A percentile compares a stretch with the other conserved stretches of the same genome.
These are phyloP conservation scores for Moniliella sp. DNA, from an alignment of 1,284 basidiomycete species.

Conservation along the genomic window DNA sequence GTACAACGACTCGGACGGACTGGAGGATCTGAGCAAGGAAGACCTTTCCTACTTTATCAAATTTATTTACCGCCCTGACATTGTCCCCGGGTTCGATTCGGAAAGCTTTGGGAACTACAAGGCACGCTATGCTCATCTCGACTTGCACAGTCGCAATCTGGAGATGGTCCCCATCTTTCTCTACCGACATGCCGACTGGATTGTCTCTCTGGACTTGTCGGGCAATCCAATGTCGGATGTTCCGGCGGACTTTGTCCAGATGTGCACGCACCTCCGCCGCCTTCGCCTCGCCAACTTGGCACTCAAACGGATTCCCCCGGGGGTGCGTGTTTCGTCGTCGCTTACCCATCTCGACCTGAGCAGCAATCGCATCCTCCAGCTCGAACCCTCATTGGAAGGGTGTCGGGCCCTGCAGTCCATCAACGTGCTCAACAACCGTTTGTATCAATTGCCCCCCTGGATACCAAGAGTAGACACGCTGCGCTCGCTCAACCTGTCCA, in stretches of 20 bases:
- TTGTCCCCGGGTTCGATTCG: conserved; percentile 38
- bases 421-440: conserved; percentile 73
- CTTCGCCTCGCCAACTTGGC: conserved; percentile 74
- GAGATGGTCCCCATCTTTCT: conserved; percentile 74
- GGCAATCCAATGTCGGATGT: conserved; percentile 89
- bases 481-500: conserved; percentile 72
- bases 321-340: conserved; percentile 52
- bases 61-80: conserved; percentile 50
- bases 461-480: conserved; percentile 55
- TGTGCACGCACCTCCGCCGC: conserved; percentile 60
- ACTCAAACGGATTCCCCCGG: conserved; percentile 74
- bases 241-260: conserved; percentile 84
- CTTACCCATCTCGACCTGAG: conserved; percentile 70
- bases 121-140: conserved; percentile 50
- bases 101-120: conserved; percentile 19
- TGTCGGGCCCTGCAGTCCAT: conserved; percentile 53
- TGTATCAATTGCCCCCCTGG: conserved; percentile 64
- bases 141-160: conserved; percentile 60
- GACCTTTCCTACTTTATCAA: conserved; percentile 67
- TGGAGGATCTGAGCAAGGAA: conserved; percentile 58
- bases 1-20: conserved; percentile 57
- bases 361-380: conserved; percentile 71
- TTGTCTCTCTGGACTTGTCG: conserved; percentile 69
- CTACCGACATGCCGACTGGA: conserved; percentile 64
- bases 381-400: no score